Percentiles rank a stretch among this genome's conserved stretches.
Evolutionary conservation across 805 yeast species (phyloP).

Genomic region (Saccharomycopsis fibuligera): DNA sequence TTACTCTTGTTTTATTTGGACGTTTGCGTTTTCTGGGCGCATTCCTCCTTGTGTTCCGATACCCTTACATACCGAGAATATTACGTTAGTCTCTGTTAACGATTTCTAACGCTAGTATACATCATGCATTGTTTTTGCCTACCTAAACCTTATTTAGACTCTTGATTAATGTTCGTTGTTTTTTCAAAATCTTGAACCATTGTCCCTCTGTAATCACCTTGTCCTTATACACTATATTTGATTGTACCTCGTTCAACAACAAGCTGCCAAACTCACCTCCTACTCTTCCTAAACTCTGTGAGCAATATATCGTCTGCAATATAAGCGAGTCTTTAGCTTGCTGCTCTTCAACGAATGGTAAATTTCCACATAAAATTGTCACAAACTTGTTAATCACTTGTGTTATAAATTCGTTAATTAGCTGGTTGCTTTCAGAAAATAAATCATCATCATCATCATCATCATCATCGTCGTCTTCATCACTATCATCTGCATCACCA

Average conservation of each 20-base stretch:
- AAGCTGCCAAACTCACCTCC: constrained; percentile 63
- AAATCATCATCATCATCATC: constrained; percentile 28
- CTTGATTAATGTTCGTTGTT: constrained; percentile 35
- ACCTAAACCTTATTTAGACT: too few relatives aligned
- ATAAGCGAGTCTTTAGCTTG: constrained; percentile 58
- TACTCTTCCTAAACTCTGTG: constrained; percentile 72
- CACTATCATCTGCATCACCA: constrained; percentile 19
- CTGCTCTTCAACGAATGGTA: constrained; percentile 31
- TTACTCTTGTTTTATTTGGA: background rate
- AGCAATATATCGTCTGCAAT: constrained; percentile 79
- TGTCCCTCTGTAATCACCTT: constrained; percentile 30
- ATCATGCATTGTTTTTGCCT: too few relatives aligned
- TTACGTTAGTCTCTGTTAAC: too few relatives aligned
- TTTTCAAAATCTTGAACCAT: constrained; percentile 38
- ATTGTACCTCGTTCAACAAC: constrained; percentile 36
- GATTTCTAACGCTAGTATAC: too few relatives aligned
- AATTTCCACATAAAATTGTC: constrained; percentile 28
- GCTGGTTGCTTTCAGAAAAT: constrained; percentile 24
- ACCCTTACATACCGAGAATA: too few relatives aligned
- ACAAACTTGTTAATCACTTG: constrained; percentile 30
- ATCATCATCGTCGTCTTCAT: background rate
- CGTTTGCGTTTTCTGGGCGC: background rate
- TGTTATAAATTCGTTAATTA: constrained; percentile 34
- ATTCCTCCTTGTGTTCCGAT: too few relatives aligned
- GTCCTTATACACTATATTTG: too few relatives aligned